Evolutionary conservation across 2,329 filamentous ascomycete genomes (phyloP).

Genomic region (Verticillium dahliae): DNA sequence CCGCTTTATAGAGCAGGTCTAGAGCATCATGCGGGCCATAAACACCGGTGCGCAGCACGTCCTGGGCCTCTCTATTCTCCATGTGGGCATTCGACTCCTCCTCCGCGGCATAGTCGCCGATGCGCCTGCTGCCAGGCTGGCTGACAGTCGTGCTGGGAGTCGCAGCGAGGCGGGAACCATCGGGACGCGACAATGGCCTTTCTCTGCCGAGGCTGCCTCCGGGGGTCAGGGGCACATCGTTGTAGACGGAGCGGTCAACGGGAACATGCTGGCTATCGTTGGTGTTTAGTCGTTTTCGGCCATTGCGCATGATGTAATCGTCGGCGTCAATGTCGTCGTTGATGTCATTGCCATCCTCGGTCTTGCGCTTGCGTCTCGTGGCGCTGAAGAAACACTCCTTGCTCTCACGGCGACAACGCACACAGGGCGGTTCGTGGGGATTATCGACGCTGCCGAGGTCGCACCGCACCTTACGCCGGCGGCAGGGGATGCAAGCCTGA

Average conservation of each 20-base stretch:
- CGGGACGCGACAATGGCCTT: constrained; percentile 60
- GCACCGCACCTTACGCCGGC: constrained; percentile 55
- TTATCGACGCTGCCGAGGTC: constrained; percentile 77
- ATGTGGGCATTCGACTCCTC: constrained; percentile 55
- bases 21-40: constrained; percentile 91
- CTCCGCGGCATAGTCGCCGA: constrained; percentile 29
- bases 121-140: constrained; percentile 17
- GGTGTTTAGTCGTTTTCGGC: constrained; percentile 58
- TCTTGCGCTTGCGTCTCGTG: constrained; percentile 86
- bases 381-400: constrained; percentile 98
- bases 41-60: constrained; percentile 63
- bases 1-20: constrained; percentile 85
- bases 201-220: constrained; percentile 59
- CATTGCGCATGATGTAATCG: constrained; percentile 68
- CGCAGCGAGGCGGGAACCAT: constrained; percentile 22
- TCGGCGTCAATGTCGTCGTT: constrained; percentile 36
- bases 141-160: constrained; percentile 22
- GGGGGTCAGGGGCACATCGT: constrained; percentile 54
- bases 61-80: constrained; percentile 59
- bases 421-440: constrained; percentile 87
- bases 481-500: constrained; percentile 57
- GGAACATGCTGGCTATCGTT: constrained; percentile 34
- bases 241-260: constrained; percentile 40
- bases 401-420: constrained; percentile 86
- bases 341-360: constrained; percentile 47